These are phyloP conservation scores for Heimioporus sp. DNA, from an alignment of 768 basidiomycete genomes.

Conservation along the genomic window DNA sequence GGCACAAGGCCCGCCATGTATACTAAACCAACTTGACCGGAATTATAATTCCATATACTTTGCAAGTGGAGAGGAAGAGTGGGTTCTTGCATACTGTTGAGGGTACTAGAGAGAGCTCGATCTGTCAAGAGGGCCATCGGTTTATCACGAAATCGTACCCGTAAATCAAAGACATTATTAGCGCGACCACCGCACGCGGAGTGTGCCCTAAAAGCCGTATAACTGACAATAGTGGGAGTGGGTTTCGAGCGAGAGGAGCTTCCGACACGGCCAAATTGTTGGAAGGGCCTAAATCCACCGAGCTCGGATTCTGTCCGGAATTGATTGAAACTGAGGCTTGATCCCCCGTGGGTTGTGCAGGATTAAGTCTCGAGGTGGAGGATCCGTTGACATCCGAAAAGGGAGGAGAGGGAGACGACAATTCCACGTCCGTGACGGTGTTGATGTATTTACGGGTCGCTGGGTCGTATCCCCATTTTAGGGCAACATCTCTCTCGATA, in stretches of 20 bases:
- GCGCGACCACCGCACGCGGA: slow-evolving; percentile 46
- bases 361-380: neutral
- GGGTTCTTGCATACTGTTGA: slow-evolving; percentile 52
- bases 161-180: slow-evolving; percentile 47
- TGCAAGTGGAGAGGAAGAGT: slow-evolving; percentile 56
- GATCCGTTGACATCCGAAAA: neutral
- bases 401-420: neutral
- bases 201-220: slow-evolving; percentile 43
- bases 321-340: neutral
- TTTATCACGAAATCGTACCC: slow-evolving; percentile 41
- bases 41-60: slow-evolving; percentile 44
- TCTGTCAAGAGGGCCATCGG: neutral
- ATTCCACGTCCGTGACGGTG: slow-evolving; percentile 6
- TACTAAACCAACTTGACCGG: slow-evolving; percentile 60
- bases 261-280: slow-evolving; percentile 4
- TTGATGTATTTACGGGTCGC: slow-evolving; percentile 14
- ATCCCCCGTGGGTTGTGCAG: neutral
- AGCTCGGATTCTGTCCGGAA: neutral
- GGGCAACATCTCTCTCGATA: slow-evolving; percentile 53
- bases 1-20: slow-evolving; percentile 66
- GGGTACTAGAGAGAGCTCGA: slow-evolving; percentile 34
- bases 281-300: neutral
- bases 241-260: slow-evolving; percentile 14
- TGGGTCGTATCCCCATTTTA: slow-evolving; percentile 48
- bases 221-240: slow-evolving; percentile 41